Conservation (phyloP, 1,139 yeast genomes). For the Zygotorulaspora mrakii region DNA sequence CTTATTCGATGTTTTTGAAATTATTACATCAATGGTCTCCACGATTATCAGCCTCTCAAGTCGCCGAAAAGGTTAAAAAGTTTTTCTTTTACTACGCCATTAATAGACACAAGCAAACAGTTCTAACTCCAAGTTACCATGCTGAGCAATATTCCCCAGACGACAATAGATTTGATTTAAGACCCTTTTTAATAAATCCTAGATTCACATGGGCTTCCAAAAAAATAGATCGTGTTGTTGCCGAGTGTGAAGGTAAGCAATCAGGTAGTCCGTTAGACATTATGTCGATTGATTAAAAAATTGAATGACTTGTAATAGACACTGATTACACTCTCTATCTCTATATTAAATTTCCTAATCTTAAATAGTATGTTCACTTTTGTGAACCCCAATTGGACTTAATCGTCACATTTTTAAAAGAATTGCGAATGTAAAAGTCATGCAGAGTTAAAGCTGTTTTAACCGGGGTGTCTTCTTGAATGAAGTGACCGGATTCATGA, state of each 20-base stretch:
- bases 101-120: constrained; percentile 95
- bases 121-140: constrained; percentile 92
- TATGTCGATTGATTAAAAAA: constrained; percentile 43
- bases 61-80: constrained; percentile 86
- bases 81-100: constrained; percentile 92
- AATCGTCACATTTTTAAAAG: constrained; percentile 36
- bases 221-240: constrained; percentile 76
- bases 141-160: constrained; percentile 98
- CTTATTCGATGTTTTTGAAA: constrained; percentile 88
- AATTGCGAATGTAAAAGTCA: constrained; percentile 55
- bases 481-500: constrained; percentile 80
- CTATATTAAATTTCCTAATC: not conserved
- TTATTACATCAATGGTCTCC: constrained; percentile 91
- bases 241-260: constrained; percentile 43
- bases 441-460: constrained; percentile 57
- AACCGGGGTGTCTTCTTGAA: constrained; percentile 83
- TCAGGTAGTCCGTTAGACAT: constrained; percentile 36
- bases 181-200: constrained; percentile 93
- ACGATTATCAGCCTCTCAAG: constrained; percentile 70
- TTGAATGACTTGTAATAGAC: constrained; percentile 1
- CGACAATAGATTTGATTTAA: constrained; percentile 89
- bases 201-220: constrained; percentile 84
- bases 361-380: not conserved
- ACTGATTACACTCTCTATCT: constrained; percentile 3
- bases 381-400: constrained; percentile 18